These are phyloP conservation scores for Talaromyces sp. DNA, from an alignment of 2,329 filamentous ascomycete genomes.

Conservation along the genomic window DNA sequence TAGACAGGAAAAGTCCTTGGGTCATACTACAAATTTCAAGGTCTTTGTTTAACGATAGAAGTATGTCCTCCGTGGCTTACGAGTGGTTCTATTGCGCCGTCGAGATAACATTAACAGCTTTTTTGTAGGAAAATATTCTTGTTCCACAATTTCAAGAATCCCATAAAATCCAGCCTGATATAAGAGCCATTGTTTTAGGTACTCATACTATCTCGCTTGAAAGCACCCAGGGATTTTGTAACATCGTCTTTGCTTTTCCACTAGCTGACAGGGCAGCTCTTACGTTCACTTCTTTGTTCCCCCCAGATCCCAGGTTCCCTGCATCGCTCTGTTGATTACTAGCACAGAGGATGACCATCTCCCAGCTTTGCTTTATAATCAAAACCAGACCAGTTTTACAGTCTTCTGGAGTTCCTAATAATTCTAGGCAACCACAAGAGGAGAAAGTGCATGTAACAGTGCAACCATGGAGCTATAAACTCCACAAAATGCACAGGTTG, in stretches of 20 bases:
- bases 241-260: background rate
- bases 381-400: background rate
- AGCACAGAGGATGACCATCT: background rate
- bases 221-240: background rate
- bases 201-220: background rate
- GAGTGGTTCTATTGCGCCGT: background rate
- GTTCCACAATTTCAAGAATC: background rate
- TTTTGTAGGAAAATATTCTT: background rate
- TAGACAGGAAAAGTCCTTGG: background rate
- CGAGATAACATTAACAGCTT: background rate
- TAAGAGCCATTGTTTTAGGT: background rate
- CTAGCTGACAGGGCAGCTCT: background rate
- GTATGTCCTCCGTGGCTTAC: background rate
- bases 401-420: background rate
- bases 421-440: background rate
- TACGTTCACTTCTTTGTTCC: background rate
- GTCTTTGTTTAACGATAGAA: background rate
- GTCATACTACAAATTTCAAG: background rate
- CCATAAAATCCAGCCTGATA: background rate
- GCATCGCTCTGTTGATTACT: background rate
- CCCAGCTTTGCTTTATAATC: background rate
- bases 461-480: background rate
- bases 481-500: background rate
- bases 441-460: background rate
- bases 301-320: background rate